phyloP scores from a whole-genome alignment of 805 yeast species.

The Wickerhamiella parazyma region DNA sequence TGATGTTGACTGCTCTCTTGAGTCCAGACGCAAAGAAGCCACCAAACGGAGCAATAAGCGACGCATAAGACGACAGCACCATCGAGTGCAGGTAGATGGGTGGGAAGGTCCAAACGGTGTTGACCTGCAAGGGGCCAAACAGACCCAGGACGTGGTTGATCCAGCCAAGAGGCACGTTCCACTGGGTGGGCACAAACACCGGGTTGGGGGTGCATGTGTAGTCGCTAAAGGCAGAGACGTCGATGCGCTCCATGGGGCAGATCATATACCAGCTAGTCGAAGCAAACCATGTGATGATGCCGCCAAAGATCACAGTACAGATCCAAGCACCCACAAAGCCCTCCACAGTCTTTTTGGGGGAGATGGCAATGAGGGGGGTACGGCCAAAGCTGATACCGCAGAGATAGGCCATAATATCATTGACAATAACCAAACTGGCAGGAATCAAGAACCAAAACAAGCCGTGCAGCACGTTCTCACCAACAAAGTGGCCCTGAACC shows the following conservation, averaged over 20 bases:
- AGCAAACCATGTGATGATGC: slow-evolving; percentile 49
- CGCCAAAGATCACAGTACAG: slow-evolving; percentile 68
- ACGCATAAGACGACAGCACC: slow-evolving; percentile 83
- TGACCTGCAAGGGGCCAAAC: slow-evolving; percentile 25
- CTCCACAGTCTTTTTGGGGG: slow-evolving; percentile 95
- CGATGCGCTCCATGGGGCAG: slow-evolving; percentile 62
- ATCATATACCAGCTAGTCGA: slow-evolving; percentile 60
- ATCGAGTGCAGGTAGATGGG: slow-evolving; percentile 88
- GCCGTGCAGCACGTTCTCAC: slow-evolving; percentile 78
- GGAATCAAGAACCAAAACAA: slow-evolving; percentile 92
- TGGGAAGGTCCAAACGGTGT: slow-evolving; percentile 34
- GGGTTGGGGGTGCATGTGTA: slow-evolving; percentile 75
- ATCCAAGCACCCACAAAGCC: slow-evolving; percentile 98
- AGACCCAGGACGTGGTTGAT: background rate
- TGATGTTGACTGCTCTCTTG: slow-evolving; percentile 88
- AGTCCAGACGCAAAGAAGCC: slow-evolving; percentile 97
- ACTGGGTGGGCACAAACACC: slow-evolving; percentile 71
- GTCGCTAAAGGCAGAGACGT: slow-evolving; percentile 45
- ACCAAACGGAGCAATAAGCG: slow-evolving; percentile 95
- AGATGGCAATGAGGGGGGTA: slow-evolving; percentile 81
- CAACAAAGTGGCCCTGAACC: slow-evolving; percentile 86
- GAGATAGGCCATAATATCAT: slow-evolving; percentile 90
- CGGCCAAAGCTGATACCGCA: slow-evolving; percentile 95
- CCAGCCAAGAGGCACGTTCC: slow-evolving; percentile 47
- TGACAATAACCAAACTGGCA: slow-evolving; percentile 78